Evolutionary conservation across 1,284 basidiomycete species (phyloP), one percentile per base, ranked within the genome.

Genomic region (Inonotus hispidus): DNA sequence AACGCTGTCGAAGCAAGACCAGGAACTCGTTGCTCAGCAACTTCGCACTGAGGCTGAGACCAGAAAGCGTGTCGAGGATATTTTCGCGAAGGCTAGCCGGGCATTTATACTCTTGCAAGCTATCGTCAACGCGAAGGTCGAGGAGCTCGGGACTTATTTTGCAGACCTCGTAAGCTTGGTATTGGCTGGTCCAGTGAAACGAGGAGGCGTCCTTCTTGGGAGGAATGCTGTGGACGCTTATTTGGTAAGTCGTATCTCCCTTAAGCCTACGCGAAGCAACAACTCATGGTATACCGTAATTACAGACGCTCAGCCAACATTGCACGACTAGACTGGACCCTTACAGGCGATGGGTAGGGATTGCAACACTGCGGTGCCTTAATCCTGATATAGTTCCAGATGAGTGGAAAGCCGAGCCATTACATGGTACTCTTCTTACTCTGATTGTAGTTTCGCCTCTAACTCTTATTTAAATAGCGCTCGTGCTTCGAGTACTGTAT

Each of bases 401-500:
- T 60, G 87, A 92, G 49, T 77, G 92, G 63, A 79, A 83, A 50
- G 80, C 80, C 1, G 95, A 97, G 70, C 82, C 82, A 1, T 71
- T 94, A 45, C 80, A 81, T 65, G 74, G 91, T 93, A 65, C 84
- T 70, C 29, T 58, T 38, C 32, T 60, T 49, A 41, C 23, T 47
- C 55, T 47, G n/a, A 25, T 14, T 47, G 25, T 7, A 29, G 23
- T 29, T 10, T 14, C 35, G 32, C 16, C 25, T 23, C 4, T 45
- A 29, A 59, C 56, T 10, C 19, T 59, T 60, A 25, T 35, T 47
- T 50, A 8, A 19, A 1, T 62, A 88, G 93, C 82, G 19, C 79
- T 98, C 27, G 81, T 95, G 32, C 79, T 92, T 46, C 91, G 96
- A 19, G 87, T 98, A 1, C 77, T 99, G 1, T 93, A 98, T 71